Base-by-base conservation (phyloP, 1,284 basidiomycete genomes). In the Leccinum pachyderme region DNA sequence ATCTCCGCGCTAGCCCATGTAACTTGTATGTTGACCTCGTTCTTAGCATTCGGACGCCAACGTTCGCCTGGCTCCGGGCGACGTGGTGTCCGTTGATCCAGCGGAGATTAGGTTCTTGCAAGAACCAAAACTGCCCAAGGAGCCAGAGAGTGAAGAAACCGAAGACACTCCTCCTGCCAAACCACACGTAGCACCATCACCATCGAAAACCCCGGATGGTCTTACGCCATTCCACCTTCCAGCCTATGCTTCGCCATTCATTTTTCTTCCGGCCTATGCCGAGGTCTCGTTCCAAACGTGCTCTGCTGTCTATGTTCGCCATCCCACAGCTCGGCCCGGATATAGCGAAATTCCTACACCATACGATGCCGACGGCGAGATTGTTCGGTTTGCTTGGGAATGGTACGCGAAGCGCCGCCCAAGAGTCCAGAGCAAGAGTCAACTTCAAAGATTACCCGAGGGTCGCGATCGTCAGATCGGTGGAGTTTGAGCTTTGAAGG, bases 261-360 rank as follows among this genome's bases (percentile, higher is more conserved):
- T 99, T 49, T 99, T 98, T 78, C 82, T 99, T 61, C 97, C 97
- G 0, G 89, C 95, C 0, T 98, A 98, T 73, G 85, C 98, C 54
- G 94, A 98, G 67, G 85, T 90, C 2, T 93, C 87, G 52, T 99
- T 92, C 79, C 72, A 82, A 49, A 95, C 95, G 9, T 99, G 97
- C 74, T 95, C 95, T 5, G 88, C 89, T 18, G 80, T 99, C 56
- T 98, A 98, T 71, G 83, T 98, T 32, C 92, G 96, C 47, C 94
- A 98, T 69, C 97, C 97, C 2, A 98, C 95, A 0, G 94, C 96
- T 0, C 86, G 93, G 27, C 91, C 93, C 1, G 84, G 89, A 3
- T 94, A 95, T 74, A 93, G 89, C 28, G 95, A 98, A 73, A 90
- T 98, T 48, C 92, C 95, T 9, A 92, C 91, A 12, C 95, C 95